Base-by-base conservation (phyloP, 2,329 filamentous ascomycete genomes). In the Salinomyces thailandicus region DNA sequence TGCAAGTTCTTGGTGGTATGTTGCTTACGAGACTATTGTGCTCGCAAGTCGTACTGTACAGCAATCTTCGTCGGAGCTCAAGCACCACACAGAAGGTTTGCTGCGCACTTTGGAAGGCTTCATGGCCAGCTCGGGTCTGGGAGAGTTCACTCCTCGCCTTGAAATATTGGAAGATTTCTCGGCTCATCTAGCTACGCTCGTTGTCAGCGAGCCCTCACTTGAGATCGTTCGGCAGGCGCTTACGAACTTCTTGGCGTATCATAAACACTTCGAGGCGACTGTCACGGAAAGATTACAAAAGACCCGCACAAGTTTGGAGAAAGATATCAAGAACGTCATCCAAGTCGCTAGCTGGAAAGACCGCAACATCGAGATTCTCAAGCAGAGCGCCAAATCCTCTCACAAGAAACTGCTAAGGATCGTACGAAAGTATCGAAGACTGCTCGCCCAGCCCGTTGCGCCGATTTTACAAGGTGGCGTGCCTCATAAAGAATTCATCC, bases 261-360 rank as follows among this genome's bases (percentile, higher is more conserved):
- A 83, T 58, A 62, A 68, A 20, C 76, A 83, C 19, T 93, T 84
- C 50, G 74, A 81, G 52, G 67, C 69, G 39, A 64, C 73, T 4
- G 75, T 87, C 5, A 62, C 70, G 9, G 79, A 85, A 43, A 63
- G 69, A 1, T 71, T 95, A 22, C 63, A 64, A 14, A 75, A 74
- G 30, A 82, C 79, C n/a, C 76, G 85, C 37, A 65, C 69, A 5
- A 69, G 72, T 0, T 70, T 96, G n/a, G 89, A 96, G 58, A 94
- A 86, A 61, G 78, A 85, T 39, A 85, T 96, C 72, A 89, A 82
- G 56, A 84, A 96, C 49, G 79, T 95, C n/a, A 73, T 98, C 12
- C 76, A 93, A 35, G 67, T 98, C 50, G 86, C 87, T 5, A 95
- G 86, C 59, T 98, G 93, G 93, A 95, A 93, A 58, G 91, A 98